Base-by-base conservation (phyloP, 805 yeast species). In the Candida schatavii region DNA sequence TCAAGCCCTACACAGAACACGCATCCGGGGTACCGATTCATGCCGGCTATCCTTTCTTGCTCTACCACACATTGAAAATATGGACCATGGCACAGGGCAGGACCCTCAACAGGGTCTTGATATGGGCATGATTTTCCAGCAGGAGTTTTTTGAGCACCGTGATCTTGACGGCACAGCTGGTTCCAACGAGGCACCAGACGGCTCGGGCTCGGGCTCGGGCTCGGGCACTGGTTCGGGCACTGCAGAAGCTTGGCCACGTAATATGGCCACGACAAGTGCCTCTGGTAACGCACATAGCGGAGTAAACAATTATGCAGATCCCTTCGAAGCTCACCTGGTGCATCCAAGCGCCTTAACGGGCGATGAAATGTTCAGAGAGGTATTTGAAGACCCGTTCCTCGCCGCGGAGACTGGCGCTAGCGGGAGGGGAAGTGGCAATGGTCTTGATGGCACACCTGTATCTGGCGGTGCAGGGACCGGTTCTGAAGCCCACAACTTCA, bases 351-450 rank as follows among this genome's bases (percentile, higher is more conserved):
- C 20, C 6, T 15, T 7, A 15, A 31, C 15, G 9, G 18, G 17
- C 35, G 20, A 31, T 15, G 9, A 14, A 5, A 31, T 31, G 35
- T 31, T 31, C 21, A 5, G 19, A 13, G 35, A 31, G 21, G 18
- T 18, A n/a, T 31, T 14, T 17, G 35, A 31, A 13, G 35, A 31
- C 35, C 35, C 35, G 22, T 31, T 31, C 19, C 18, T 31, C 11
- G 32, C 21, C 7, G 35, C 19, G 22, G 21, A 14, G 9, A 18
- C 32, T 29, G 32, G 7, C 32, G n/a, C n/a, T 13, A 18, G 32
- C 32, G 13, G 5, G 15, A 7, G 13, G 15, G n/a, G 13, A 13
- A 6, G n/a, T 15, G 32, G 32, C 6, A 7, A 7, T 18, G 32
- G 6, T 13, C n/a, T 5, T 6, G 14, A 15, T 18, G 21, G 21